Evolutionary conservation across 192 early-diverging fungal genomes (phyloP), one percentile per base, ranked within the genome.

Genomic region (Podila minutissima): DNA sequence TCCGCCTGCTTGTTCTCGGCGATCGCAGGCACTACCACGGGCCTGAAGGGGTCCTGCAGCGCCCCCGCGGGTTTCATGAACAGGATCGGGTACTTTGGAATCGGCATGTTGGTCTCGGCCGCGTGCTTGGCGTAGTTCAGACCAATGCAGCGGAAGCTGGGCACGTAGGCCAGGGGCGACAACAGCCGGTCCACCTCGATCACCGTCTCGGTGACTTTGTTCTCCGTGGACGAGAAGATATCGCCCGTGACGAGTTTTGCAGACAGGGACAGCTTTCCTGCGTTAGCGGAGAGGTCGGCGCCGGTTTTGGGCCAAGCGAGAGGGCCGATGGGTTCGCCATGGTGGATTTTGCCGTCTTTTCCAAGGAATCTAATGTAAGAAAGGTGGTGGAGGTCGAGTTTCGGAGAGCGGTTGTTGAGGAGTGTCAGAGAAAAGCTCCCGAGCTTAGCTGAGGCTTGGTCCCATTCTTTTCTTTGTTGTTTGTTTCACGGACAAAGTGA

Each of bases 91-190:
- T 67, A 69, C 50, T 76, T 69, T 13, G 89, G 88, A 33, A 85
- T 74, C 4, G 75, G 58, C 72, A 82, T 71, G 1, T 85, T 87
- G 26, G 88, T 87, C 64, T 92, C 90, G 24, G 72, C 64, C 3
- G 89, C 89, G 70, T 92, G 90, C 35, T 79, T 70, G 2, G 72
- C 74, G 72, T 92, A 92, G 64, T 92, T 92, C 41, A 92, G 69
- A 0, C 90, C 90, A 38, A 92, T 88, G 55, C 90, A 86, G 17
- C 86, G 78, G 67, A 90, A 78, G 31, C 73, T 64, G 11, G 74
- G 74, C 41, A 85, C 74, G 41, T 85, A 55, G 8, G 67, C 50
- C 22, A 90, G 22, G 13, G 89, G 89, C 2, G 89, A 68, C 11
- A 90, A 74, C 22, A 81, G 49, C 33, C 49, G 31, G 4, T 31